Evolutionary conservation across 805 yeast species (phyloP).

Genomic region (Huiozyma naganishii): DNA sequence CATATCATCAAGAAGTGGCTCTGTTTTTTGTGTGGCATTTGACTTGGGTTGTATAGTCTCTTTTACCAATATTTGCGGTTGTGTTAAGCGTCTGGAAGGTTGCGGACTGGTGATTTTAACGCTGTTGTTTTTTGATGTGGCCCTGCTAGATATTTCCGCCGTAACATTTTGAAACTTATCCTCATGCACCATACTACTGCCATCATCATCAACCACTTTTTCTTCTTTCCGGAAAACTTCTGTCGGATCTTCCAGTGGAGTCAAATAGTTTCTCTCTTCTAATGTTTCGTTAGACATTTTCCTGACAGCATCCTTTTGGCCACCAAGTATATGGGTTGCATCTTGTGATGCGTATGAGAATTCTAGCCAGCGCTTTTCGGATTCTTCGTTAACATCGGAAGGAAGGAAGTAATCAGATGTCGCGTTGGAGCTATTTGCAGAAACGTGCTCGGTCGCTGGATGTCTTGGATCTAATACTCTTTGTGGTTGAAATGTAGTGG

Average conservation of each 20-base stretch:
- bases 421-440: slow-evolving; percentile 5
- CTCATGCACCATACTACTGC: background rate
- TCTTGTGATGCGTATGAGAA: slow-evolving; percentile 18
- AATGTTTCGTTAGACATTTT: background rate
- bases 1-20: slow-evolving; percentile 16
- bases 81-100: background rate
- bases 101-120: background rate
- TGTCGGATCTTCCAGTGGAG: slow-evolving; percentile 1
- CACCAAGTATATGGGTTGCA: slow-evolving; percentile 4
- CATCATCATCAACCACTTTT: background rate
- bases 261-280: background rate
- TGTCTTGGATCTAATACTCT: background rate
- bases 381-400: slow-evolving; percentile 8
- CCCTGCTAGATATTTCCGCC: background rate
- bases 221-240: background rate
- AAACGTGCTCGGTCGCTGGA: no score
- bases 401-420: slow-evolving; percentile 11
- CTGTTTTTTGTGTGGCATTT: background rate
- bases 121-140: background rate
- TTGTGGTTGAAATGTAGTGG: background rate
- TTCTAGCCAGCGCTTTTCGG: slow-evolving; percentile 14
- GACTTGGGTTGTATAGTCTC: background rate
- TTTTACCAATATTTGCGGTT: background rate
- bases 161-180: background rate
- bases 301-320: background rate